These are phyloP conservation scores for Stereocaulon alpinum DNA, from an alignment of 495 filamentous ascomycete species.

Conservation along the genomic window DNA sequence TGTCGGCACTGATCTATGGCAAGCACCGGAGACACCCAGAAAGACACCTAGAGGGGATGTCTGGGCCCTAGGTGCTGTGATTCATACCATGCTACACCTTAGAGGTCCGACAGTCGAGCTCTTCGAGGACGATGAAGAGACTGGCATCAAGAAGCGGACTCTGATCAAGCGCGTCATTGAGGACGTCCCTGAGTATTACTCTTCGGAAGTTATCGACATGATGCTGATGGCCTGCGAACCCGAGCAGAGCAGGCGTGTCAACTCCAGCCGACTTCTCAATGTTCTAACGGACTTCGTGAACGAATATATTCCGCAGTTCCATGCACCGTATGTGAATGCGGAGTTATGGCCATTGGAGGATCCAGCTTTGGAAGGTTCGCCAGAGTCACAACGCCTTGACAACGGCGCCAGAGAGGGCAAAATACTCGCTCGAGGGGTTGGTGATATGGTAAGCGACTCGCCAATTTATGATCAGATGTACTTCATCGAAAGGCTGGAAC, in stretches of 20 bases:
- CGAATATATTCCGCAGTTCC: background rate
- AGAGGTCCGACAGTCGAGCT: background rate
- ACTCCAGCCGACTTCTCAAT: background rate
- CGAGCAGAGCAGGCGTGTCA: constrained; percentile 8
- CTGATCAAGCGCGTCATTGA: too few relatives aligned
- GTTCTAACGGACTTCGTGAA: background rate
- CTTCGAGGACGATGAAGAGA: background rate
- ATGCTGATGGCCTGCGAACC: constrained; percentile 9
- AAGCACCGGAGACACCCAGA: constrained; percentile 70
- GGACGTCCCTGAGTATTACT: background rate
- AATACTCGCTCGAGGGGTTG: too few relatives aligned
- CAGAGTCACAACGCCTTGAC: background rate
- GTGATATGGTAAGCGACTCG: too few relatives aligned
- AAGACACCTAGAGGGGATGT: constrained; percentile 89
- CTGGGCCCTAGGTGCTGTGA: constrained; percentile 66
- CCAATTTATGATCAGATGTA: too few relatives aligned
- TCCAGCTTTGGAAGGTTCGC: background rate
- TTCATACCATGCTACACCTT: constrained; percentile 15
- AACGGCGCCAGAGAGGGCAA: background rate
- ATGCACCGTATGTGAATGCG: background rate
- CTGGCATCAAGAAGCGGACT: background rate
- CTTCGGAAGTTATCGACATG: background rate
- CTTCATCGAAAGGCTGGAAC: too few relatives aligned
- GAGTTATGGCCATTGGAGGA: background rate
- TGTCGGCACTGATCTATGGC: constrained; percentile 84